Base-by-base conservation (phyloP, 805 yeast genomes). In the Metschnikowia colocasiae region DNA sequence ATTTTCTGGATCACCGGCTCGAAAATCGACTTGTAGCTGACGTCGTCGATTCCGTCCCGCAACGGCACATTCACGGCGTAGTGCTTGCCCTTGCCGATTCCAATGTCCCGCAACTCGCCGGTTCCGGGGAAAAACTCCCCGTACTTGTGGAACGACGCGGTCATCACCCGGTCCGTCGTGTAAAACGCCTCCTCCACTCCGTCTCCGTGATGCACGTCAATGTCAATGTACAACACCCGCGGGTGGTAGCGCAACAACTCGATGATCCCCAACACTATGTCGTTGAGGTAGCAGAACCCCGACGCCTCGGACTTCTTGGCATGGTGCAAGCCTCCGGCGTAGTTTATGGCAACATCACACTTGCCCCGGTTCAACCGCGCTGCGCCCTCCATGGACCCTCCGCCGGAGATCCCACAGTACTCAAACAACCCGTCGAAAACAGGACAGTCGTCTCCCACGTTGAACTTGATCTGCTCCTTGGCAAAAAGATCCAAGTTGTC, bases 121-220 rank as follows among this genome's bases (percentile, higher is more conserved):
- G 97, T 89, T 42, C 95, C 96, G 1, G 97, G 97, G 75, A 89
- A 89, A 61, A 87, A 89, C 64, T 86, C 94, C 20, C 96, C 96
- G 62, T 87, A 90, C 63, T 90, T 90, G 69, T 89, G 97, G 71
- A 89, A 88, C 5, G 95, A 86, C 47, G 85, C 79, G 1, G 96
- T 88, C 88, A 86, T 87, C 31, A 89, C 97, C 38, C 96, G 71
- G 65, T 90, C 96, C 1, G 96, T 87, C 27, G 95, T 81, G 63
- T 89, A 90, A 59, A 89, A 89, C 1, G 96, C 96, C 64, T 90
- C 96, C 63, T 90, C 95, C 4, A 89, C 97, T 51, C 96, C 97
- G 64, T 89, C 97, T 27, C 97, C 97, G 61, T 89, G 97, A 62
- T 89, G 97, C 20, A 89, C 83, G 63, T 89, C 97, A 43, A 87